Evolutionary conservation across 768 basidiomycete species (phyloP).

Genomic region (Pisolithus tinctorius): DNA sequence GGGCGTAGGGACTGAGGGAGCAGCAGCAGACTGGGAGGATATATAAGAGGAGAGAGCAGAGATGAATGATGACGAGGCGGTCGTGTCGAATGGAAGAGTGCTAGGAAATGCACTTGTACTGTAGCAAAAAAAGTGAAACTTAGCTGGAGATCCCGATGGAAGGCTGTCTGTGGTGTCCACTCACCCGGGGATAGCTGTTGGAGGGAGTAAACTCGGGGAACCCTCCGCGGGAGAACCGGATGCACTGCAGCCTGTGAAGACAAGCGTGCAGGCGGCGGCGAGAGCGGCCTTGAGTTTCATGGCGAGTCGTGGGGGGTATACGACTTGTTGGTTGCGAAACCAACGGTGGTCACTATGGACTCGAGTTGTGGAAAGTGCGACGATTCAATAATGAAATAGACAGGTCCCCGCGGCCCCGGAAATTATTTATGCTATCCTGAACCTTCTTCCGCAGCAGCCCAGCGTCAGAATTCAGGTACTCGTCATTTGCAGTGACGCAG

Average conservation of each 20-base stretch:
- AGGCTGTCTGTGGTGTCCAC: neutral
- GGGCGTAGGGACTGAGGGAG: conserved; percentile 6
- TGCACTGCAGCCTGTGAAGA: conserved; percentile 5
- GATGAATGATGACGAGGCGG: conserved; percentile 11
- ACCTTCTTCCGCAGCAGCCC: neutral
- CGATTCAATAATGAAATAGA: neutral
- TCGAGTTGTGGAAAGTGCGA: neutral
- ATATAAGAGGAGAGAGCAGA: conserved; percentile 20
- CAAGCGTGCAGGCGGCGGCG: neutral
- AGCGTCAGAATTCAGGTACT: neutral
- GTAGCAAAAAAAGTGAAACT: neutral
- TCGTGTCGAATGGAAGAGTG: conserved; percentile 18
- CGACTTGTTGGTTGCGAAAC: neutral
- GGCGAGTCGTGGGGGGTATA: neutral
- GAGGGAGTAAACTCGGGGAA: neutral
- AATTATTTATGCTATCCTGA: neutral
- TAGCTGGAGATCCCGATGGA: neutral
- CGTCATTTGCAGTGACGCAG: no score
- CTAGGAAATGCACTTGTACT: conserved; percentile 20
- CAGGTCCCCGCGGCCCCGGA: no score
- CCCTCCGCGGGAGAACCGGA: conserved; percentile 4
- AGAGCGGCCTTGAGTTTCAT: conserved; percentile 11
- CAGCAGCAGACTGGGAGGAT: conserved; percentile 18
- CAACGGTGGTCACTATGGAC: neutral
- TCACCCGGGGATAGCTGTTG: conserved; percentile 18